Percentiles rank a stretch among this genome's conserved stretches.
These are phyloP conservation scores for Cryptococcus depauperatus DNA, from an alignment of 1,284 basidiomycete genomes.

Conservation along the genomic window DNA sequence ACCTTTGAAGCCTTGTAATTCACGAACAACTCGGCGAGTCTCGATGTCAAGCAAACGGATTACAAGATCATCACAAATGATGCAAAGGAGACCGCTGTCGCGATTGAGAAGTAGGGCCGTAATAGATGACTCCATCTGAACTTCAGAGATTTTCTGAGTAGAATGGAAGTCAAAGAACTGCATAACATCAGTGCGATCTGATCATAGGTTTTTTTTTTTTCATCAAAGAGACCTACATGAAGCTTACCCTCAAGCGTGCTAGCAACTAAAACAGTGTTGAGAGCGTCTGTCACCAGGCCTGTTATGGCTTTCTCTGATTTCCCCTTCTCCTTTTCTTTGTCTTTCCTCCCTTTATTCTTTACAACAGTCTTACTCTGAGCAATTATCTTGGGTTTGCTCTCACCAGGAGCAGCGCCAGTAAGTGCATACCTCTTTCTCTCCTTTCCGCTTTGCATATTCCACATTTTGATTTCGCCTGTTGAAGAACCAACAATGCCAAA, in stretches of 20 bases:
- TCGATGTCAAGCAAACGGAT: conserved; percentile 87
- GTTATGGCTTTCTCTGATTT: conserved; percentile 59
- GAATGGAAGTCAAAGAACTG: conserved; percentile 96
- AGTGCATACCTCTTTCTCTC: conserved; percentile 65
- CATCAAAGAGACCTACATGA: conserved; percentile 54
- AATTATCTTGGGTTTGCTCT: conserved; percentile 46
- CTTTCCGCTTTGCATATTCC: conserved; percentile 94
- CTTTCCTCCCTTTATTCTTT: conserved; percentile 29
- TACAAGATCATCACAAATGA: conserved; percentile 74
- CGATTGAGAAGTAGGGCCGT: conserved; percentile 70
- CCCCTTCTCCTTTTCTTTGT: conserved; percentile 45
- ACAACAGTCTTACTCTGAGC: conserved; percentile 19
- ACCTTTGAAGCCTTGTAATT: conserved; percentile 70
- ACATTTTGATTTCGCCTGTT: conserved; percentile 71
- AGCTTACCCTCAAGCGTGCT: conserved; percentile 80
- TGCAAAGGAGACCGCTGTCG: conserved; percentile 77
- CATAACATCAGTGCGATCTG: too few relatives aligned
- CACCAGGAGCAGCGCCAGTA: conserved; percentile 54
- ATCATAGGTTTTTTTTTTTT: neutral
- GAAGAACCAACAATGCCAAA: conserved; percentile 81
- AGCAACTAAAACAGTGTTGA: conserved; percentile 74
- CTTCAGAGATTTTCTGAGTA: conserved; percentile 59
- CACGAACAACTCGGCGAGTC: conserved; percentile 76
- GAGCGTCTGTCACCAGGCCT: conserved; percentile 74
- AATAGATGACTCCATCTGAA: conserved; percentile 61